Evolutionary conservation across 352 stramenopile genomes (phyloP).

Genomic region (Phytophthora kernoviae): DNA sequence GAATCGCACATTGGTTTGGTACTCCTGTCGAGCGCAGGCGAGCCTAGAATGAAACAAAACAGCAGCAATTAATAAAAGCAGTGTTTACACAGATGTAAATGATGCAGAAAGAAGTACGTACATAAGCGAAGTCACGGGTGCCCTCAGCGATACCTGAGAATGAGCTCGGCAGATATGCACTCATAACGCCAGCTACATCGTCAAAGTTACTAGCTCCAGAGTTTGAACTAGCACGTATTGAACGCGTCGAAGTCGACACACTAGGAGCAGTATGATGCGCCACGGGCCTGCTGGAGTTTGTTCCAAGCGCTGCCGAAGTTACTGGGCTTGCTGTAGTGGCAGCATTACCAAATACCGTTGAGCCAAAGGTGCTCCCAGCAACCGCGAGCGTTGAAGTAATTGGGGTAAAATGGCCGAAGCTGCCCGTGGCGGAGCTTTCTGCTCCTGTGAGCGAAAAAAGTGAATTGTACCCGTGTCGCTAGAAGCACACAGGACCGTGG

Average conservation of each 20-base stretch:
- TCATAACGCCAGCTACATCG: slow-evolving; percentile 70
- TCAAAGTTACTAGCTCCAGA: slow-evolving; percentile 60
- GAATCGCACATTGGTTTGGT: slow-evolving; percentile 80
- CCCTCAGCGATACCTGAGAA: slow-evolving; percentile 84
- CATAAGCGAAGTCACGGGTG: slow-evolving; percentile 88
- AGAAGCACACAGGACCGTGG: slow-evolving; percentile 94
- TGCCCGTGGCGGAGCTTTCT: slow-evolving; percentile 76
- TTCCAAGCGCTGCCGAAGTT: slow-evolving; percentile 10
- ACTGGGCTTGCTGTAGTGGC: slow-evolving; percentile 17
- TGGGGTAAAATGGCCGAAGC: slow-evolving; percentile 79
- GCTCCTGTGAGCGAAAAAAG: slow-evolving; percentile 91
- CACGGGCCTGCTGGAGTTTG: slow-evolving; percentile 16
- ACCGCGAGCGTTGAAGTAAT: slow-evolving; percentile 79
- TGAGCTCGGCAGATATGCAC: slow-evolving; percentile 75
- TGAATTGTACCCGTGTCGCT: slow-evolving; percentile 97
- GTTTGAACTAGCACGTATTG: slow-evolving; percentile 42
- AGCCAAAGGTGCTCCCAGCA: slow-evolving; percentile 59
- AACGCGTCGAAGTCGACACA: slow-evolving; percentile 16
- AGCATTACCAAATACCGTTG: slow-evolving; percentile 48
- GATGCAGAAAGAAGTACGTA: slow-evolving; percentile 30
- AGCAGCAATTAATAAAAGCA: slow-evolving; percentile 6
- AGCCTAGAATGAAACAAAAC: slow-evolving; percentile 41
- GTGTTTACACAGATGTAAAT: neutral
- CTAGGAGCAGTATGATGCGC: slow-evolving; percentile 4
- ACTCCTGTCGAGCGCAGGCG: slow-evolving; percentile 70